A percentile compares a stretch with the other conserved stretches of the same genome.
Conservation (phyloP, 2,329 filamentous ascomycete genomes). For the Fusarium sp. region DNA sequence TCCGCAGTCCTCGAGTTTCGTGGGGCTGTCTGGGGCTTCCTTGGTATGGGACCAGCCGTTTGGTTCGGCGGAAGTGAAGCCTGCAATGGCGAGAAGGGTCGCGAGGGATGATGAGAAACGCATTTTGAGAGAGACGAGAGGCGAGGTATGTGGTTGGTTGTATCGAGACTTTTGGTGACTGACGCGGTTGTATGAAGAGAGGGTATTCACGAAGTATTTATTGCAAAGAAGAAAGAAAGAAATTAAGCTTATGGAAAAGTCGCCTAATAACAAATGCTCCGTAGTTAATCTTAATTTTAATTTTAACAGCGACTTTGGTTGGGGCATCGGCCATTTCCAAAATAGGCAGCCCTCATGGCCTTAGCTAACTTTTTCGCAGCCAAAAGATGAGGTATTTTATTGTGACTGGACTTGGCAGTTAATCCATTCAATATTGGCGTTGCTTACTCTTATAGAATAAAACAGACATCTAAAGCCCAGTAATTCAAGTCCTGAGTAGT, state of each 20-base stretch:
- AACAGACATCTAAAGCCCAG: too few species aligned
- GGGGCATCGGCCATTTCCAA: not conserved
- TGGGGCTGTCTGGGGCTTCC: constrained; percentile 34
- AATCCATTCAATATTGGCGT: too few species aligned
- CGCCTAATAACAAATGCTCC: not conserved
- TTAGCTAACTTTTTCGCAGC: too few species aligned
- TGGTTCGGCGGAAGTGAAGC: constrained; percentile 26
- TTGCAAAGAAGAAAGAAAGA: not conserved
- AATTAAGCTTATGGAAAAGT: not conserved
- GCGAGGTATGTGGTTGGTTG: not conserved
- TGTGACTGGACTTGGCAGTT: too few species aligned
- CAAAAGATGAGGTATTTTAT: too few species aligned
- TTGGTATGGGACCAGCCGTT: constrained; percentile 42
- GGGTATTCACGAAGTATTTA: not conserved
- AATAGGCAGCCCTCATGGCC: not conserved
- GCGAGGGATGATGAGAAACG: constrained; percentile 7
- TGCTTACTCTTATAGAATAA: too few species aligned
- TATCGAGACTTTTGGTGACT: not conserved
- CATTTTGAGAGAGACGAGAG: constrained; percentile 13
- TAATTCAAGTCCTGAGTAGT: too few species aligned
- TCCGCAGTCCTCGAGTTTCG: constrained; percentile 41
- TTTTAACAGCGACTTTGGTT: not conserved
- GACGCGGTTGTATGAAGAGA: not conserved
- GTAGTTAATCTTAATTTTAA: not conserved
- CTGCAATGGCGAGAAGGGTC: constrained; percentile 16